phyloP scores from a whole-genome alignment of 2,329 filamentous ascomycete species.

The Phoma sp. region DNA sequence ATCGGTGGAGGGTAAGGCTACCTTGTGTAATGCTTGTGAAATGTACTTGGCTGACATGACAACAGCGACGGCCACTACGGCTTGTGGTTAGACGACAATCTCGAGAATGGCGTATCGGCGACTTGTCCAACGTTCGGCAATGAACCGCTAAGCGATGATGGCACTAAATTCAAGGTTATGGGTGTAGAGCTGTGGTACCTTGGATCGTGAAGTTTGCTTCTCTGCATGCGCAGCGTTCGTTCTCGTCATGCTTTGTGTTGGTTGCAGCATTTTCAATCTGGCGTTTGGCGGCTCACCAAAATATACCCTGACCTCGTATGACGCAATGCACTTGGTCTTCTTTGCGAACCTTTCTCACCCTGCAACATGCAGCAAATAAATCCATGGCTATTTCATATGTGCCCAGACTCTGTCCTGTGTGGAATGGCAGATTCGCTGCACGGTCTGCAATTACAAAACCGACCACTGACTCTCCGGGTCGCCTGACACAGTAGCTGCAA shows the following conservation, averaged over 20 bases:
- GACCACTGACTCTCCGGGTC: no score
- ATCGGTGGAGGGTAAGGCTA: slow-evolving; percentile 75
- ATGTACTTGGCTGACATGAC: slow-evolving; percentile 4
- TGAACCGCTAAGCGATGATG: slow-evolving; percentile 89
- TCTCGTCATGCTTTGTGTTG: no score
- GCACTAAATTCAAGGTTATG: slow-evolving; percentile 87
- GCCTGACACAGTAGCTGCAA: no score
- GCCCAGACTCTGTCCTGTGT: no score
- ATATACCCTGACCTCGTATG: no score
- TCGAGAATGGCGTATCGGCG: slow-evolving; percentile 83
- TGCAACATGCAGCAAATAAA: neutral
- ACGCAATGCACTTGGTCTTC: no score
- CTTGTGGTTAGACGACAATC: slow-evolving; percentile 86
- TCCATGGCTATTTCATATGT: neutral
- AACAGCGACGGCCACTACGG: slow-evolving; percentile 82
- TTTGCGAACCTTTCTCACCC: no score
- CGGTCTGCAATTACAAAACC: neutral
- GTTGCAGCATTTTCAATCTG: no score
- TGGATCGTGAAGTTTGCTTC: slow-evolving; percentile 54
- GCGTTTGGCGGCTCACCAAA: no score
- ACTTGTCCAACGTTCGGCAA: slow-evolving; percentile 93
- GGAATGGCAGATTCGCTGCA: neutral
- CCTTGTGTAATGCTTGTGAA: neutral
- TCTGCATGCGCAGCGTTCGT: neutral
- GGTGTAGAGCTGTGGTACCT: slow-evolving; percentile 95